Evolutionary conservation across 2,329 filamentous ascomycete species (phyloP), one percentile per base, ranked within the genome.

Genomic region (Fusarium sarcochroum): DNA sequence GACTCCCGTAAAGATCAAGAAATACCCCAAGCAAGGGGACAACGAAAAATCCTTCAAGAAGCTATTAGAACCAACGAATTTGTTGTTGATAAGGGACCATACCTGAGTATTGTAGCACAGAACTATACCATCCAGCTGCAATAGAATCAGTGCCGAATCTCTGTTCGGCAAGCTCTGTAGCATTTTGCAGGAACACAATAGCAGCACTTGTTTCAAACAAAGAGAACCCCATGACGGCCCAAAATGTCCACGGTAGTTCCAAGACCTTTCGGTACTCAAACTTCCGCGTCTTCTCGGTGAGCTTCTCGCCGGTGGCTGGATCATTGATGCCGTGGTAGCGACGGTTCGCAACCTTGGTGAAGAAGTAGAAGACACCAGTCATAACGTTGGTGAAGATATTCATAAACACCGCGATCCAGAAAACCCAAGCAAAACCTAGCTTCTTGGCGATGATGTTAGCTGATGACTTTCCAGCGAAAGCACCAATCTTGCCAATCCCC

Each of bases 371-470:
- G 5, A 78, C 72, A 0, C 80, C 60, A 0, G 86, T 88, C 6
- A 82, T 80, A 4, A 83, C 68, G 53, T 89, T 89, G 15, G 87
- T 89, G 69, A 90, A 89, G 5, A 90, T 62, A 62, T 89, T 89
- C 84, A 89, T 89, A 71, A 87, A 86, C 0, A 89, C 86, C 0
- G 84, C 82, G 2, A 83, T 83, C 87, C 87, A 89, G 70, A 84
- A 89, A 1, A 85, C 85, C 86, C 87, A 89, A 32, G 83, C 82
- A 54, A 90, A 47, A 2, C 27, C 25, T 9, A 47, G 45, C 4
- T 15, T 84, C 71, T 77, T 82, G 1, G 86, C 83, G 44, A 89
- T 89, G 18, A 87, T 79, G 52, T 89, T 89, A 6, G 87, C 86
- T 0, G 86, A 86, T 0, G 85, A 81, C 69, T 87, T 87, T 13